Conservation (phyloP, 805 yeast species). For the Scheffersomyces coipomensis region DNA sequence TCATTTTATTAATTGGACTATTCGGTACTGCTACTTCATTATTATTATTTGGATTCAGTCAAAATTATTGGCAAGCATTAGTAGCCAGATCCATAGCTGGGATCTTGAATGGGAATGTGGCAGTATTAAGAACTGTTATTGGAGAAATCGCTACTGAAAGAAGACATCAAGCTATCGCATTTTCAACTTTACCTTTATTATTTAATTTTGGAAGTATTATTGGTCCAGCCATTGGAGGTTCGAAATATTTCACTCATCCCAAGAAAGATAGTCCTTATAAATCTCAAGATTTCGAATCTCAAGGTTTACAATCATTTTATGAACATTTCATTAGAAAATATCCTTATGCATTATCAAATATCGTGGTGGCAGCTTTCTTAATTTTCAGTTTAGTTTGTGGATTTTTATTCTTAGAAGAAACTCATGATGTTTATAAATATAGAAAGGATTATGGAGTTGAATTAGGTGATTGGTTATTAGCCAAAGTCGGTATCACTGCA, state of each 20-base stretch:
- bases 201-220: slow-evolving; percentile 30
- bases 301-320: slow-evolving; percentile 9
- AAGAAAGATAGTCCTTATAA: slow-evolving; percentile 13
- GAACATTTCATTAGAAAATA: slow-evolving; percentile 20
- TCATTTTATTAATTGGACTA: slow-evolving; percentile 22
- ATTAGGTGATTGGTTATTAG: slow-evolving; percentile 27
- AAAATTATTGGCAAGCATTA: slow-evolving; percentile 24
- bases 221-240: slow-evolving; percentile 34
- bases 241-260: slow-evolving; percentile 26
- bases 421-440: slow-evolving; percentile 19
- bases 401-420: slow-evolving; percentile 32
- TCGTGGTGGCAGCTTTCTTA: slow-evolving; percentile 27
- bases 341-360: slow-evolving; percentile 35
- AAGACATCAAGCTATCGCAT: slow-evolving; percentile 29
- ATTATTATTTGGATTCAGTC: slow-evolving; percentile 25
- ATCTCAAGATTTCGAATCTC: neutral
- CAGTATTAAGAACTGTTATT: slow-evolving; percentile 28
- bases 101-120: slow-evolving; percentile 28
- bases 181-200: slow-evolving; percentile 27
- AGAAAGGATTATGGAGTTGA: slow-evolving; percentile 26
- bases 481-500: slow-evolving; percentile 16
- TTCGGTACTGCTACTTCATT: slow-evolving; percentile 23
- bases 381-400: slow-evolving; percentile 21
- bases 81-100: slow-evolving; percentile 26
- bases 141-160: slow-evolving; percentile 31